Percentiles rank a stretch among this genome's conserved stretches.
Evolutionary conservation across 768 basidiomycete species (phyloP).

Genomic region (Phallus indusiatus): DNA sequence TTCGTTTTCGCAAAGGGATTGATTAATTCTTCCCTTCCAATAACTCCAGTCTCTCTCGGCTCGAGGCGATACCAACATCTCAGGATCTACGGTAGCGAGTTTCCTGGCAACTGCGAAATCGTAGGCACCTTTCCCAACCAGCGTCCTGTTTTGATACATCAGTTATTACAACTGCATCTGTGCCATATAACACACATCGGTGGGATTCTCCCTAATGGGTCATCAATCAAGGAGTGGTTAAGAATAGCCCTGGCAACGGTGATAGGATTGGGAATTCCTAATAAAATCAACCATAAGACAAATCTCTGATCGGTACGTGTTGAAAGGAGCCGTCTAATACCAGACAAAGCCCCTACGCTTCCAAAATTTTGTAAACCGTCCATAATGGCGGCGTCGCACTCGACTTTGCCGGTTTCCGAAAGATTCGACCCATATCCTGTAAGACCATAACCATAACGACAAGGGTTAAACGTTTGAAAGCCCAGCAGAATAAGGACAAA

Average conservation of each 20-base stretch:
- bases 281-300: not conserved
- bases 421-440: conserved; percentile 72
- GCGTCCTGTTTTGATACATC: conserved; percentile 30
- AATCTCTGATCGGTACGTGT: not conserved
- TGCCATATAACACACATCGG: conserved; percentile 42
- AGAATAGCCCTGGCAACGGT: conserved; percentile 47
- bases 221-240: conserved; percentile 36
- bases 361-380: conserved; percentile 46
- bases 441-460: not conserved
- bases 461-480: not conserved
- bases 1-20: not conserved
- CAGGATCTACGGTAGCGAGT: conserved; percentile 29
- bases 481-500: not conserved
- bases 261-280: conserved; percentile 68
- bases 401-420: conserved; percentile 62
- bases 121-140: conserved; percentile 54
- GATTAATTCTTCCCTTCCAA: conserved; percentile 45
- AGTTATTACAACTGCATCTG: not conserved
- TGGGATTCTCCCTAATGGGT: conserved; percentile 54
- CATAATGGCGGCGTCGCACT: conserved; percentile 79
- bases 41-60: conserved; percentile 46
- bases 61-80: conserved; percentile 39
- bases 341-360: conserved; percentile 63
- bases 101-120: conserved; percentile 36
- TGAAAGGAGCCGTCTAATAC: conserved; percentile 24